Conservation (phyloP, 805 yeast genomes). For the Jamesozyma rosinii region DNA sequence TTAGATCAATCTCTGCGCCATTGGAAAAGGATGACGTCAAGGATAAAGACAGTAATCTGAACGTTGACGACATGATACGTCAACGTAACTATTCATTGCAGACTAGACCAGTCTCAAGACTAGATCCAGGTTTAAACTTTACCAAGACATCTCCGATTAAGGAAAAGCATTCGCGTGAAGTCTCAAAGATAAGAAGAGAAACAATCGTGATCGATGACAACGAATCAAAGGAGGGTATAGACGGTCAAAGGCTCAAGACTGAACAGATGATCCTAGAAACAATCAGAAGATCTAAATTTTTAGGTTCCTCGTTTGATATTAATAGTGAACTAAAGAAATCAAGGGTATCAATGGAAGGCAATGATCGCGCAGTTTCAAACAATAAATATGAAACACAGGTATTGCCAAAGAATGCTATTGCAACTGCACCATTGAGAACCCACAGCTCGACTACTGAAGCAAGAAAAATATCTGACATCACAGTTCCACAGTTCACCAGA, state of each 20-base stretch:
- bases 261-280: conserved; percentile 33
- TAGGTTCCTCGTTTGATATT: conserved; percentile 35
- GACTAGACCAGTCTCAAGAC: conserved; percentile 36
- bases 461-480: conserved; percentile 50
- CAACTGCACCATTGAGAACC: conserved; percentile 17
- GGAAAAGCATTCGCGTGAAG: conserved; percentile 6
- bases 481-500: conserved; percentile 63
- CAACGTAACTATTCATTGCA: conserved; percentile 34
- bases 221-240: conserved; percentile 11
- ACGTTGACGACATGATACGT: conserved; percentile 22
- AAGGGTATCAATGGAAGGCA: conserved; percentile 3
- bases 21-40: conserved; percentile 12
- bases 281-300: conserved; percentile 37
- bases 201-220: conserved; percentile 5
- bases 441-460: conserved; percentile 29
- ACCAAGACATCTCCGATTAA: background rate
- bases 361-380: background rate
- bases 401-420: conserved; percentile 24
- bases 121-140: conserved; percentile 36
- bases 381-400: conserved; percentile 7
- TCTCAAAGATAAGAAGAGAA: conserved; percentile 11
- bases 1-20: conserved; percentile 36
- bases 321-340: conserved; percentile 25
- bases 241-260: conserved; percentile 16
- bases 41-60: conserved; percentile 19